Conservation (phyloP, 2,329 filamentous ascomycete genomes). For the Pestalotiopsis sp. region DNA sequence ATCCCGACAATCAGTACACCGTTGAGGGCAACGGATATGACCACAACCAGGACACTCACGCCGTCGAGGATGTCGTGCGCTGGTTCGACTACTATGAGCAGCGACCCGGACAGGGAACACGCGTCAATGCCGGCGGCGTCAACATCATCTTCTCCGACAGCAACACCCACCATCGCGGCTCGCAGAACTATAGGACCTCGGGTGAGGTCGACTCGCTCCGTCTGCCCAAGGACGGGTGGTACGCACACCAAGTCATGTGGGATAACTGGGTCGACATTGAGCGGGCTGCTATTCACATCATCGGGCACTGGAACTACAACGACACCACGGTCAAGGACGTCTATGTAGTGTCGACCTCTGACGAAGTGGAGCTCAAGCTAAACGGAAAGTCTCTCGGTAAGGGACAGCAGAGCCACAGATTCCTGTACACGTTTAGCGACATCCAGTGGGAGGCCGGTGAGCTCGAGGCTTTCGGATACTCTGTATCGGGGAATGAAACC, state of each 20-base stretch:
- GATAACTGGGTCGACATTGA: conserved; percentile 14
- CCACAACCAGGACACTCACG: background rate
- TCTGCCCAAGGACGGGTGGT: conserved; percentile 7
- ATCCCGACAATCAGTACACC: background rate
- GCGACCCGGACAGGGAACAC: conserved; percentile 3
- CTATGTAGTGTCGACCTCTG: conserved; percentile 7
- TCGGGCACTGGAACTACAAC: conserved; percentile 13
- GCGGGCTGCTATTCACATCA: background rate
- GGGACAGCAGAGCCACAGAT: conserved; percentile 2
- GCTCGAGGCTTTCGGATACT: background rate
- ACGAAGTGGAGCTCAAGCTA: conserved; percentile 6
- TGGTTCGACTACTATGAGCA: conserved; percentile 9
- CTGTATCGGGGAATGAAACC: background rate
- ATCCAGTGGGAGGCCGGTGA: conserved; percentile 1
- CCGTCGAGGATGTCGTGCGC: background rate
- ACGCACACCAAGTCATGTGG: conserved; percentile 10
- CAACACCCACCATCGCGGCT: conserved; percentile 9
- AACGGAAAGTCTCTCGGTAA: conserved; percentile 6
- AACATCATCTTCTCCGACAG: conserved; percentile 12
- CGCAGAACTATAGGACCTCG: conserved; percentile 5
- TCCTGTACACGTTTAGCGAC: background rate
- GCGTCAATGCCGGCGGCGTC: conserved; percentile 6
- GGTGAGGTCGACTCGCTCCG: conserved; percentile 11
- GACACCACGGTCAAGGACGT: conserved; percentile 11
- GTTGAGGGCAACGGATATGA: conserved; percentile 6